These are phyloP conservation scores for Neofusicoccum parvum DNA, from an alignment of 2,329 filamentous ascomycete species.

Conservation along the genomic window DNA sequence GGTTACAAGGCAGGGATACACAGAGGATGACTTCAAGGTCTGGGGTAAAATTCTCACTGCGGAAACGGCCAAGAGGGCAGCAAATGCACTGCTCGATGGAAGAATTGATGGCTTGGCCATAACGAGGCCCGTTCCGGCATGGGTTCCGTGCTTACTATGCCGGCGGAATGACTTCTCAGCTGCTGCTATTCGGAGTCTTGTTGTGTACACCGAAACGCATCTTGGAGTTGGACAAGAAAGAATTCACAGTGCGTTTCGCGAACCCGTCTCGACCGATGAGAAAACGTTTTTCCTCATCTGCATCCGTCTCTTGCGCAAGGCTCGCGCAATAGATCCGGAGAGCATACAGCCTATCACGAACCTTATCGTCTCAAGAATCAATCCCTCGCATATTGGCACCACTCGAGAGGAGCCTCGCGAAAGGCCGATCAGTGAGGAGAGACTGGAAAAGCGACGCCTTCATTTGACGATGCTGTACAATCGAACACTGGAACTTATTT, in stretches of 20 bases:
- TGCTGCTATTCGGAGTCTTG: constrained; percentile 45
- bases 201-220: constrained; percentile 27
- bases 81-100: background rate
- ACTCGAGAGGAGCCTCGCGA: background rate
- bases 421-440: background rate
- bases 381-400: background rate
- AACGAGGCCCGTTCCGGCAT: constrained; percentile 41
- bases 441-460: background rate
- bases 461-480: constrained; percentile 50
- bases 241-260: background rate
- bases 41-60: constrained; percentile 11
- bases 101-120: background rate
- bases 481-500: constrained; percentile 49
- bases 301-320: constrained; percentile 53
- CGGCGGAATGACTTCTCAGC: constrained; percentile 45
- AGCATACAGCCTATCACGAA: constrained; percentile 46
- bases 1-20: background rate
- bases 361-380: constrained; percentile 41
- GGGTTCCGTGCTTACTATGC: constrained; percentile 52
- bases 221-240: background rate
- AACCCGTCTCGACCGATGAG: constrained; percentile 1
- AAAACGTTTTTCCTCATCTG: constrained; percentile 42
- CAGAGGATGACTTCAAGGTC: constrained; percentile 1
- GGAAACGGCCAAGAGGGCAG: background rate
- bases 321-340: constrained; percentile 52